Percentiles rank a stretch among this genome's conserved stretches.
phyloP scores from a whole-genome alignment of 2,329 filamentous ascomycete genomes.

The Colletotrichum gigasporum region DNA sequence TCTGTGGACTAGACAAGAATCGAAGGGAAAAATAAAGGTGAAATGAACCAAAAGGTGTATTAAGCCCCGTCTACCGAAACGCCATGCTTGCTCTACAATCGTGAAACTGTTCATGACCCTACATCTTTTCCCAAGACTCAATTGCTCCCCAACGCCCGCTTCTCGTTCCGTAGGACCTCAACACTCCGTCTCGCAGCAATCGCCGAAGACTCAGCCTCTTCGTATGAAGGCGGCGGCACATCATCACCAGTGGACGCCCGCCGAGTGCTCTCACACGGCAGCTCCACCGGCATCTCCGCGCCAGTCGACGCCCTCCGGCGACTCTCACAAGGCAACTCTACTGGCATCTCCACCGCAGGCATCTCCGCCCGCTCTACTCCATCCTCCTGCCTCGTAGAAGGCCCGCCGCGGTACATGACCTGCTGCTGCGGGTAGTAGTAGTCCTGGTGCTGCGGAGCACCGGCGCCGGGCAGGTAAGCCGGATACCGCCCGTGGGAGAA shows the following conservation, averaged over 20 bases:
- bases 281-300: no score
- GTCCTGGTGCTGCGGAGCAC: not conserved
- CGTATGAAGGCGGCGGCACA: slow-evolving; percentile 26
- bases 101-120: not conserved
- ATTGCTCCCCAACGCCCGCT: not conserved
- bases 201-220: not conserved
- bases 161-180: slow-evolving; percentile 5
- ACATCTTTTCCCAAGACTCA: no score
- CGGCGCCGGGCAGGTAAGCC: not conserved
- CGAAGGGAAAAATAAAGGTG: slow-evolving; percentile 4
- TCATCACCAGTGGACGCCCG: slow-evolving; percentile 6
- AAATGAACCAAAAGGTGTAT: slow-evolving; percentile 8
- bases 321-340: no score
- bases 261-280: not conserved
- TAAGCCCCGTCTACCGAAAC: not conserved
- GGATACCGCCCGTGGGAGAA: slow-evolving; percentile 2
- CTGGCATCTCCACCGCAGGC: no score
- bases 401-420: not conserved
- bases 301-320: not conserved
- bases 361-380: not conserved
- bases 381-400: not conserved
- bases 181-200: slow-evolving; percentile 8
- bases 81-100: slow-evolving; percentile 8
- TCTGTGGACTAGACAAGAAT: slow-evolving; percentile 25
- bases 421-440: not conserved